Base-by-base conservation (phyloP, 2,329 filamentous ascomycete genomes). In the Rhinocladiella similis region DNA sequence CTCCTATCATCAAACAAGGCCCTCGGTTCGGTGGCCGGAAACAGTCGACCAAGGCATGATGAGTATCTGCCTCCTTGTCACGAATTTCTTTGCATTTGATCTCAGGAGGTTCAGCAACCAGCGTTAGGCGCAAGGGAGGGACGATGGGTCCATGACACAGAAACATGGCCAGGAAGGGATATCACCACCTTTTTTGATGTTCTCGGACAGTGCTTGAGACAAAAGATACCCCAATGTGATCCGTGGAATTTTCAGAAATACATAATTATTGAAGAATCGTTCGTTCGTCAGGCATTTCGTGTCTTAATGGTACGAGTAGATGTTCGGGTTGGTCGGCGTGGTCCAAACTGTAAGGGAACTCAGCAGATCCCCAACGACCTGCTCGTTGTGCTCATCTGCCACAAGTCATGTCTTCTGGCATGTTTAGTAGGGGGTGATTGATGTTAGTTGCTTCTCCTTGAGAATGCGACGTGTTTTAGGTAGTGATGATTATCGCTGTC, bases 1-100 rank as follows among this genome's bases (percentile, higher is more conserved):
- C 46, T 7, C 63, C 63, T 27, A 45, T 61, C 54, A 56, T 63
- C 47, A 56, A 60, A 53, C 46, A 51, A 33, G 57, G 55, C 5
- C 27, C 53, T 20, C 47, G 63, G 38, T 61, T 60, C 48, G 36
- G 49, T 38, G 29, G 36, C 33, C 46, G 22, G n/a, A 47, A 38
- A 20, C 46, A 58, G n/a, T 35, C 36, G n/a, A 47, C 41, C 7
- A 50, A 57, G 35, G 46, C 50, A 47, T 60, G 50, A 47, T 60
- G 47, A 39, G 39, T 33, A 13, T 35, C 9, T 39, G 36, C 29
- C 22, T 4, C 39, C 29, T 9, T 42, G 19, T 14, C 14, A 54
- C 51, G 56, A 58, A 51, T 54, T 43, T 58, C 51, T 46, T 55
- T 53, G 9, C 9, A 38, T 39, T 47, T 36, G 12, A 19, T 41